Conservation (phyloP, 2,329 filamentous ascomycete genomes). For the Aspergillus vadensis region DNA sequence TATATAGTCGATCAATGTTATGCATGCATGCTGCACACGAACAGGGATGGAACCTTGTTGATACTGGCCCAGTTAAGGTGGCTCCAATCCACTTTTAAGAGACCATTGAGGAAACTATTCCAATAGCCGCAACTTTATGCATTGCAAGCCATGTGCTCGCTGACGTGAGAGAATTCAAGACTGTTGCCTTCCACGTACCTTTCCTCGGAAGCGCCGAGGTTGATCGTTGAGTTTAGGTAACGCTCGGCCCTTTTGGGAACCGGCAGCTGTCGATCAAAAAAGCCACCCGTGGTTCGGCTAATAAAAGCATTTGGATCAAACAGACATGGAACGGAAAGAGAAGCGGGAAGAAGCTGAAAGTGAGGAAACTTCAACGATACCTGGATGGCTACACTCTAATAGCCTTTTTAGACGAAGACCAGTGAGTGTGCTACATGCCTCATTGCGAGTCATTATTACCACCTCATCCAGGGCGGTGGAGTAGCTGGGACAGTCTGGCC, state of each 20-base stretch:
- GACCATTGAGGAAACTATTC: neutral
- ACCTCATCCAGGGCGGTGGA: conserved; percentile 2
- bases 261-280: neutral
- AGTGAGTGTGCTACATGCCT: neutral
- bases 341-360: neutral
- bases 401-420: neutral
- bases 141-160: neutral
- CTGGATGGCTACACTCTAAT: neutral
- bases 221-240: conserved; percentile 2
- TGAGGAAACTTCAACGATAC: no score
- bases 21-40: neutral
- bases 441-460: neutral
- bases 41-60: no score
- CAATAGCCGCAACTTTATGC: neutral
- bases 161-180: neutral
- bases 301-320: neutral
- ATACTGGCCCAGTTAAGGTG: neutral
- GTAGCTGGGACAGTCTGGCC: neutral
- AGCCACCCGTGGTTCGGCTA: neutral
- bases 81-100: neutral
- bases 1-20: neutral
- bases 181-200: neutral
- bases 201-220: neutral
- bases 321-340: neutral
- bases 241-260: neutral